Base-by-base conservation (phyloP, 2,329 filamentous ascomycete genomes). In the Lasiodiplodia citricola region DNA sequence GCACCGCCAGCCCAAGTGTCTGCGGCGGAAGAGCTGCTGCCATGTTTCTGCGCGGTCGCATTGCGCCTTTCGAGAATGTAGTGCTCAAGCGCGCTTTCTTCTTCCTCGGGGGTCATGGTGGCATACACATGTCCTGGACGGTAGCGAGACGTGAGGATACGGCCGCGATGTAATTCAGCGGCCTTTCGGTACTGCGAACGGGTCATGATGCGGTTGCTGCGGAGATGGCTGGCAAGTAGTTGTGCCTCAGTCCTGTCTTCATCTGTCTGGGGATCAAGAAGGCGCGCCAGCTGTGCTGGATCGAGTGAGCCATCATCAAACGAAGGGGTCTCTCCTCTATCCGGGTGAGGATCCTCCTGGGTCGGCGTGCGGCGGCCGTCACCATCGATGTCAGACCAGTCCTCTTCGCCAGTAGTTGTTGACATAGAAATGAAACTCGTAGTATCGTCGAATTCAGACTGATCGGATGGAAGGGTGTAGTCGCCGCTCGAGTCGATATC, bases 231-330 rank as follows among this genome's bases (percentile, higher is more conserved):
- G 5, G 95, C 91, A 1, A 98, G 86, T 1, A 94, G 87, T 66
- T 88, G 87, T 0, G 96, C 94, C 80, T 97, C 92, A 65, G 94
- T 89, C 50, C 90, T 89, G 71, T 96, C 92, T 70, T 94, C 92
- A 0, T 88, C 85, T 38, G 87, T 93, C 70, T 87, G 88, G 0
- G 96, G 96, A 73, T 97, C 89, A 8, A 99, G 87, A 0, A 98
- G 88, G 28, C 90, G 87, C 2, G 94, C 92, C 16, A 99, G 86
- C 68, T 92, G 90, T 13, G 84, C 78, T 68, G 90, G 83, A 66
- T 89, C 88, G 70, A 96, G 83, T 10, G 67, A n/a, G 4, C 89
- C 85, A 31, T 84, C 85, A 74, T 93, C 91, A 31, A 84, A 75
- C 8, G 60, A 11, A 0, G 91, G 89, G 0, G 89, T 90, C 63